Evolutionary conservation across 257 asterid species (phyloP), one percentile per base, ranked within the genome.

Genomic region (Scutellaria minor): DNA sequence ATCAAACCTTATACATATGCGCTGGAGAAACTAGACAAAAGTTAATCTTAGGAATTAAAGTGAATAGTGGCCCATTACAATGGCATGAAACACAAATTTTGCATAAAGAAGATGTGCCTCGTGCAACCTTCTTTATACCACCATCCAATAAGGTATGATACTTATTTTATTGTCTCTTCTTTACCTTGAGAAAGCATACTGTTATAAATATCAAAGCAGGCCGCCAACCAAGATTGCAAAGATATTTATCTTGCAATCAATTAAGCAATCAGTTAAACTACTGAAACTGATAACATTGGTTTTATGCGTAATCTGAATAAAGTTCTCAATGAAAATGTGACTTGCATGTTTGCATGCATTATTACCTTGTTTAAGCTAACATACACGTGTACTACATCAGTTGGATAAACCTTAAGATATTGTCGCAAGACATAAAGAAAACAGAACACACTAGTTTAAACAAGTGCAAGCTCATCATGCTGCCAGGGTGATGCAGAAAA

Each of bases 81-180:
- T 18, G 24, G 37, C 5, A 14, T 47, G 71, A 40, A 41, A 51
- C 71, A 53, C 1, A 20, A 63, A 20, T 18, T 40, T 18, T 62
- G 14, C 44, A 57, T 9, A 27, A 44, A 45, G 31, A 42, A 22
- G 57, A 14, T 56, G 45, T 45, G 39, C 12, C 13, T 15, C 39
- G 46, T 37, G 68, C 75, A 45, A 53, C 10, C 62, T 31, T 52
- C 62, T 31, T 52, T 37, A 41, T 27, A 11, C 41, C 66, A 70
- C 67, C 46, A 42, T 55, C 57, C 65, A 56, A 58, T 57, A 11
- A 9, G 39, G 39, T 13, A 15, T 15, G 74, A 35, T 13, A 7
- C 44, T 6, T 61, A 5, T 13, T 11, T 37, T 10, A 7, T 41
- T 37, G 22, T 61, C 10, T 61, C 22, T 46, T 20, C 44, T 37